Percentiles rank a stretch among this genome's conserved stretches.
These are phyloP conservation scores for Citeromyces hawaiiensis DNA, from an alignment of 1,139 yeast species.

Conservation along the genomic window DNA sequence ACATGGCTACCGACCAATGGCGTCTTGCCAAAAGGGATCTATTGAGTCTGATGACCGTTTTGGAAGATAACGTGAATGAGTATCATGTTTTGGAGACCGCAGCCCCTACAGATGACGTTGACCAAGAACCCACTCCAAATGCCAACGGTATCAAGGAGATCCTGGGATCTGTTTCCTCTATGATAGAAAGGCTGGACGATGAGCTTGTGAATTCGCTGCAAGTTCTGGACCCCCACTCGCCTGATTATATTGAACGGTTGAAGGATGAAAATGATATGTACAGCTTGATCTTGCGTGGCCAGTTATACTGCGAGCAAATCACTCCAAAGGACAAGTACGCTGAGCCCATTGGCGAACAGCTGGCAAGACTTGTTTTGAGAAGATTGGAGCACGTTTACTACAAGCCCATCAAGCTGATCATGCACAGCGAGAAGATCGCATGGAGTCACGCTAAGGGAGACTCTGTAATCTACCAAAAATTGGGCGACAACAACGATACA, in stretches of 20 bases:
- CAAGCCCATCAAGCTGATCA: constrained; percentile 72
- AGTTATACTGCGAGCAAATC: constrained; percentile 66
- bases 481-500: constrained; percentile 15
- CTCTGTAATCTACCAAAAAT: constrained; percentile 22
- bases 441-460: constrained; percentile 40
- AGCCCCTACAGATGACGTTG: constrained; percentile 64
- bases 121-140: constrained; percentile 59
- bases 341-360: constrained; percentile 37
- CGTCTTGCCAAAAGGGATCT: constrained; percentile 53
- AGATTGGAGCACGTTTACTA: constrained; percentile 89
- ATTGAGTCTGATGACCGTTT: constrained; percentile 43
- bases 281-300: constrained; percentile 69
- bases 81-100: constrained; percentile 77
- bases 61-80: constrained; percentile 43
- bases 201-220: constrained; percentile 85
- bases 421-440: constrained; percentile 54
- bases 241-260: constrained; percentile 83
- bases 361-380: constrained; percentile 68
- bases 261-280: constrained; percentile 78
- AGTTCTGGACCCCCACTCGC: constrained; percentile 86
- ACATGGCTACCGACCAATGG: constrained; percentile 82
- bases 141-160: constrained; percentile 56
- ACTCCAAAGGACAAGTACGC: constrained; percentile 29
- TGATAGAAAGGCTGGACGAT: constrained; percentile 89
- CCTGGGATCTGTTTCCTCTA: constrained; percentile 74